Evolutionary conservation across 345 rosid species (phyloP).

Genomic region (Clausena lansium): DNA sequence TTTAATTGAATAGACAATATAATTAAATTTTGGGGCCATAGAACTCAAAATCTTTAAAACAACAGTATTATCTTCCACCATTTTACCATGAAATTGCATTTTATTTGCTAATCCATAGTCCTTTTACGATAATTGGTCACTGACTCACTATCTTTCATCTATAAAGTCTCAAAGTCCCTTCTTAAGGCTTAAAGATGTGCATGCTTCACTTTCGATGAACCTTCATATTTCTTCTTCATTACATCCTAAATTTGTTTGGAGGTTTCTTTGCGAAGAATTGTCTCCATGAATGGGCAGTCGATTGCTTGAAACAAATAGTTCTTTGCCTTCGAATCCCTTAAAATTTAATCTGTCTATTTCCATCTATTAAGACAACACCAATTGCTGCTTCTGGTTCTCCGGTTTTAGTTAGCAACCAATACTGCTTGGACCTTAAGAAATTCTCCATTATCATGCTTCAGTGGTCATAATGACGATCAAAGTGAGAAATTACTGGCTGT

Average conservation of each 20-base stretch:
- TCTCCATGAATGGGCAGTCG: background rate
- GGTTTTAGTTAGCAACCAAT: background rate
- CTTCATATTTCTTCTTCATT: conserved; percentile 1
- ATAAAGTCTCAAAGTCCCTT: background rate
- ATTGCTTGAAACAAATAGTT: background rate
- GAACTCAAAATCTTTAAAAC: background rate
- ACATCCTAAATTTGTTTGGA: background rate
- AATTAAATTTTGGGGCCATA: background rate
- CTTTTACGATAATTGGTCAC: background rate
- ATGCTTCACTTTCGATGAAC: background rate
- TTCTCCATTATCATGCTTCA: background rate
- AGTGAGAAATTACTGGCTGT: background rate
- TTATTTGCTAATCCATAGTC: background rate
- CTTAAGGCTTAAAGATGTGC: background rate
- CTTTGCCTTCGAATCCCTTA: background rate
- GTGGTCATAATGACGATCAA: background rate
- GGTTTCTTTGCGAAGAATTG: conserved; percentile 3
- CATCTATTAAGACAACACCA: background rate
- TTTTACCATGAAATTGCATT: background rate
- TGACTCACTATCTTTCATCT: background rate
- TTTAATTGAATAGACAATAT: background rate
- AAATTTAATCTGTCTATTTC: background rate
- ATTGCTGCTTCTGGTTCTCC: too few relatives aligned
- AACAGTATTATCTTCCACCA: background rate
- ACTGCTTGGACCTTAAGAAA: background rate